phyloP scores from a whole-genome alignment of 2,329 filamentous ascomycete genomes.

The Zalaria obscura region DNA sequence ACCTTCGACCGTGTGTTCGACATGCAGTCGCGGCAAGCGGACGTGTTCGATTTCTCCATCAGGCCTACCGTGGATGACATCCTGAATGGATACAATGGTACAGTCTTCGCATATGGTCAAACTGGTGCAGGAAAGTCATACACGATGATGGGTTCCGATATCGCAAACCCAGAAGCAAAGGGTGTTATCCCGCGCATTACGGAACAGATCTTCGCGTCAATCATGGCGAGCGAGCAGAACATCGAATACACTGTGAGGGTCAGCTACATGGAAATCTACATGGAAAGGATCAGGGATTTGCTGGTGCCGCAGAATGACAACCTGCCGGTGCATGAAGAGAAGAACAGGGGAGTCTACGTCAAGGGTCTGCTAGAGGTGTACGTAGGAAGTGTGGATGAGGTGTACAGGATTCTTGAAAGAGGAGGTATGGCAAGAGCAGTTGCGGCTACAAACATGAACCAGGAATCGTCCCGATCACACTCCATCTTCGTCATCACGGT shows the following conservation, averaged over 20 bases:
- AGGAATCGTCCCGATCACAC: constrained; percentile 93
- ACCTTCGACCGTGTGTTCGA: constrained; percentile 97
- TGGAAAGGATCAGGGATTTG: constrained; percentile 94
- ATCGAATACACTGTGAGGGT: constrained; percentile 98
- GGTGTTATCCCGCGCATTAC: constrained; percentile 96
- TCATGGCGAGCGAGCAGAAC: constrained; percentile 76
- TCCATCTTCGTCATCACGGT: constrained; percentile 97
- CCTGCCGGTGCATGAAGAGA: constrained; percentile 93
- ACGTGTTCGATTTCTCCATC: constrained; percentile 98
- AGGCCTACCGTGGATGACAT: constrained; percentile 93
- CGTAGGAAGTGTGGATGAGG: constrained; percentile 86
- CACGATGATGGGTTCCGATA: constrained; percentile 96
- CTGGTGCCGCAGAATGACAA: constrained; percentile 90
- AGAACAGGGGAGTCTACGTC: constrained; percentile 89
- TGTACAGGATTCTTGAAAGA: constrained; percentile 91
- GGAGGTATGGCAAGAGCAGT: constrained; percentile 84
- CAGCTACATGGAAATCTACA: constrained; percentile 99
- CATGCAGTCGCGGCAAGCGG: constrained; percentile 77
- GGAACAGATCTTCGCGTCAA: constrained; percentile 93
- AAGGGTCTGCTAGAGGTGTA: constrained; percentile 92
- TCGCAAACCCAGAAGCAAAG: constrained; percentile 74
- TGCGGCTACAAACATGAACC: constrained; percentile 97
- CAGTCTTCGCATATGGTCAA: constrained; percentile 96
- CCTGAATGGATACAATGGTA: constrained; percentile 97
- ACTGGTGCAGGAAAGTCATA: constrained; percentile 98